Conservation (phyloP, 2,329 filamentous ascomycete species). For the Cladosporium sp. region DNA sequence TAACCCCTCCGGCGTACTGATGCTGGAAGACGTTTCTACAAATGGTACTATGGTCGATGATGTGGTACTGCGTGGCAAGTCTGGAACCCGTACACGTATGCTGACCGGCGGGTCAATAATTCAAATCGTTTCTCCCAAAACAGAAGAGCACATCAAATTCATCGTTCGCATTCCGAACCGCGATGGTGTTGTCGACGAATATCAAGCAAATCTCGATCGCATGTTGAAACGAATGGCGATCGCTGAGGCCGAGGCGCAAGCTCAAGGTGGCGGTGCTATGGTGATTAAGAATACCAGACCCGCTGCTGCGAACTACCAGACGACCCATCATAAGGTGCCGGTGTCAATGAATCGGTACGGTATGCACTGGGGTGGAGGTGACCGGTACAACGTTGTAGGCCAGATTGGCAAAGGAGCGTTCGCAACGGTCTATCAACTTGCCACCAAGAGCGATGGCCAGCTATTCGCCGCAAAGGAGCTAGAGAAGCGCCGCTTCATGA, state of each 20-base stretch:
- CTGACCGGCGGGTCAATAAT: conserved; percentile 70
- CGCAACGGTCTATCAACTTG: conserved; percentile 86
- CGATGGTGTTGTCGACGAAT: conserved; percentile 60
- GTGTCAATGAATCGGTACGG: conserved; percentile 45
- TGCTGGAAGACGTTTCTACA: conserved; percentile 93
- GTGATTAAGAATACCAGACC: neutral
- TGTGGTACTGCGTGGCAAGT: conserved; percentile 57
- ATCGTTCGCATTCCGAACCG: conserved; percentile 75
- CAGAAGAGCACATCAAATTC: conserved; percentile 67
- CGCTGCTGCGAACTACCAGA: neutral
- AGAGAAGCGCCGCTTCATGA: conserved; percentile 88
- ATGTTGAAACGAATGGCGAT: neutral
- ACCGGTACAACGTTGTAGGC: conserved; percentile 76
- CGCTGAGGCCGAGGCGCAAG: conserved; percentile 1
- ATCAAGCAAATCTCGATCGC: conserved; percentile 11
- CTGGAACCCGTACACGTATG: conserved; percentile 53
- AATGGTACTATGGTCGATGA: conserved; percentile 89
- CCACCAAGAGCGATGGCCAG: conserved; percentile 75
- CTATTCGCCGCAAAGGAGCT: conserved; percentile 92
- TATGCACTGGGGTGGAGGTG: conserved; percentile 77
- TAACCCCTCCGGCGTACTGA: conserved; percentile 78
- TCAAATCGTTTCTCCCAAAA: conserved; percentile 55
- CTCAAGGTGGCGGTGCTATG: conserved; percentile 1
- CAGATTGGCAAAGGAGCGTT: conserved; percentile 91
- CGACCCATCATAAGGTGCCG: conserved; percentile 1